Conservation (phyloP, 495 filamentous ascomycete species). For the Penicillium verhagenii region DNA sequence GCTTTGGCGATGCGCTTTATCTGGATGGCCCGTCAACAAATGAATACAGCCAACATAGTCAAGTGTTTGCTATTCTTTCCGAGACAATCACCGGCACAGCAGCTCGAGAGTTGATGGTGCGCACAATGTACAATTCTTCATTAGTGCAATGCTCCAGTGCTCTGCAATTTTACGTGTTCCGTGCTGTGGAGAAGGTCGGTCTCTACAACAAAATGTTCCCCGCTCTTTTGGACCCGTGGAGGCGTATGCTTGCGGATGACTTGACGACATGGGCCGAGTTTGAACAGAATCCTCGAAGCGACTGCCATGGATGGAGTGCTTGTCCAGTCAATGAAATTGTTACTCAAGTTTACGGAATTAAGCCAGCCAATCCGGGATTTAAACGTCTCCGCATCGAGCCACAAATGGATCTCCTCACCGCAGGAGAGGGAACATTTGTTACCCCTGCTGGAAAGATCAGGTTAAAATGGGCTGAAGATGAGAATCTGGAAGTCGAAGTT, state of each 20-base stretch:
- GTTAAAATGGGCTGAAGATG: slow-evolving; percentile 8
- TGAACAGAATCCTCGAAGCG: slow-evolving; percentile 22
- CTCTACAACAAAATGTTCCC: slow-evolving; percentile 18
- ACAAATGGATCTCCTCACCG: slow-evolving; percentile 6
- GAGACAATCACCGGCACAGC: slow-evolving; percentile 11
- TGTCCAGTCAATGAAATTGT: slow-evolving; percentile 26
- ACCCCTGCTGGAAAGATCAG: slow-evolving; percentile 6
- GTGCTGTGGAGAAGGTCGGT: slow-evolving; percentile 18
- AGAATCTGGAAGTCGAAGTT: slow-evolving; percentile 5
- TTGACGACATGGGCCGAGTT: slow-evolving; percentile 31
- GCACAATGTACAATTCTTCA: slow-evolving; percentile 1
- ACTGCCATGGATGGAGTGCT: slow-evolving; percentile 32
- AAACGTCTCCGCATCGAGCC: slow-evolving; percentile 21
- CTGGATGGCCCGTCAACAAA: slow-evolving; percentile 17
- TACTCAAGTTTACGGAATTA: slow-evolving; percentile 19
- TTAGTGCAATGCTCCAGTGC: slow-evolving; percentile 24
- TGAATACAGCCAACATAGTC: slow-evolving; percentile 26
- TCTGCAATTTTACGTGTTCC: slow-evolving; percentile 28
- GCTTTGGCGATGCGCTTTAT: slow-evolving; percentile 12
- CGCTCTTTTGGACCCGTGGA: slow-evolving; percentile 20
- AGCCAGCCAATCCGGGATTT: slow-evolving; percentile 17
- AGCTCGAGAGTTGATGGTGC: slow-evolving; percentile 9
- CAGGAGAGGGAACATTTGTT: slow-evolving; percentile 8
- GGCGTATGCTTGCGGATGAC: slow-evolving; percentile 20
- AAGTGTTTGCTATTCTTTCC: slow-evolving; percentile 25